Evolutionary conservation across 75 land plant species (phyloP), one percentile per base, ranked within the genome.

Genomic region (Sequoiadendron giganteum): DNA sequence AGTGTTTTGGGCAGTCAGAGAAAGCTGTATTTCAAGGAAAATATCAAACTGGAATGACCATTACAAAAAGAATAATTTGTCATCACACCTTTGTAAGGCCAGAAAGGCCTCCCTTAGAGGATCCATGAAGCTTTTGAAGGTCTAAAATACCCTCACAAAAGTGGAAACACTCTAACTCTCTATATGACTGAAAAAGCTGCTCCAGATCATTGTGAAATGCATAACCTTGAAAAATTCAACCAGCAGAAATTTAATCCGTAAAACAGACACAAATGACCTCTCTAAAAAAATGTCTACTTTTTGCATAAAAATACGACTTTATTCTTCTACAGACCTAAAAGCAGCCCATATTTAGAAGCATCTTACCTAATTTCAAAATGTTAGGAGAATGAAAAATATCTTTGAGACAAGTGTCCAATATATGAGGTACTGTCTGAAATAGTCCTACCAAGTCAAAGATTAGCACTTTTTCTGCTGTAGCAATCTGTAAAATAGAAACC

Each of bases 401-500:
- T 72, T 83, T 85, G 40, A 95, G 88, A 86, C 95, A 93, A 76
- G 43, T 78, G 73, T 94, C 91, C 36, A 95, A 40, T 3, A 43
- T 61, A 36, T 81, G 52, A 43, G 93, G 89, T 32, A 85, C 90
- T 58, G 92, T 89, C 19, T 86, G 73, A 87, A 54, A 88, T 88
- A 95, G 85, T 83, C 88, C 93, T 43, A 93, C 89, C 88, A 95
- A 70, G 89, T 94, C 97, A 85, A 95, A 86, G 28, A 95, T 90
- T 65, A 89, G 92, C 55, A 89, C 97, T 83, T 39, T 90, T 43
- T 88, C 90, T 45, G 87, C 92, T 9, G 96, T 91, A 73, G 95
- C 97, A 84, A 95, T 87, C 87, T 96, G 98, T 91, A 96, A 91
- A 32, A 95, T 95, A 39, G 97, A 96, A 48, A 96, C 97, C 95